Evolutionary conservation across 1,284 basidiomycete species (phyloP).

Genomic region (Malassezia slooffiae): DNA sequence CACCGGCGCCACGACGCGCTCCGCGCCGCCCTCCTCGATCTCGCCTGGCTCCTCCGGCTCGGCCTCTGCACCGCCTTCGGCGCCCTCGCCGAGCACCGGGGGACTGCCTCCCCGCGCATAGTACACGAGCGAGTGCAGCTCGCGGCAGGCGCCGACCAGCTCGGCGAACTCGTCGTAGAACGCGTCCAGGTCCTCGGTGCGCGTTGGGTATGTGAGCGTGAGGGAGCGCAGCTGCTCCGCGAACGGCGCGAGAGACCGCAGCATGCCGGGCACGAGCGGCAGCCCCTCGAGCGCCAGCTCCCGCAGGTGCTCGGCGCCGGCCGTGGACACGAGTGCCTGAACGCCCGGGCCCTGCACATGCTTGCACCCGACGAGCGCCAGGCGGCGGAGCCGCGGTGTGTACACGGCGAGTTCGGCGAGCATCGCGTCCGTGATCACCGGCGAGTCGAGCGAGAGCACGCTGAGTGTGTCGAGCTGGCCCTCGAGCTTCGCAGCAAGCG

Average conservation of each 20-base stretch:
- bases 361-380: conserved; percentile 36
- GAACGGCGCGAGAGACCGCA: neutral
- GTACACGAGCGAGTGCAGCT: neutral
- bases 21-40: too few relatives aligned
- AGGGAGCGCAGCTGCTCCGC: conserved; percentile 2
- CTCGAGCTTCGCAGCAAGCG: conserved; percentile 1
- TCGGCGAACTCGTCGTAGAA: neutral
- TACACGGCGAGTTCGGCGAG: conserved; percentile 19
- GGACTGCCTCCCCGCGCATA: conserved; percentile 12
- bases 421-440: conserved; percentile 25
- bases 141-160: neutral
- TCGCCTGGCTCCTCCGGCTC: neutral
- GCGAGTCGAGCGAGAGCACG: conserved; percentile 27
- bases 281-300: conserved; percentile 36
- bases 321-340: conserved; percentile 20
- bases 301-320: conserved; percentile 9
- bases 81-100: conserved; percentile 1
- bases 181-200: neutral
- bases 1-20: too few relatives aligned
- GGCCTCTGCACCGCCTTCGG: neutral
- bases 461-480: conserved; percentile 13
- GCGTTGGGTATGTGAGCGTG: conserved; percentile 25
- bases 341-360: conserved; percentile 28
- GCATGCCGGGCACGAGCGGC: conserved; percentile 1
- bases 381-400: conserved; percentile 15